Percentiles rank a stretch among this genome's conserved stretches.
Evolutionary conservation across 2,329 filamentous ascomycete genomes (phyloP).

Genomic region (Colletotrichum scovillei): DNA sequence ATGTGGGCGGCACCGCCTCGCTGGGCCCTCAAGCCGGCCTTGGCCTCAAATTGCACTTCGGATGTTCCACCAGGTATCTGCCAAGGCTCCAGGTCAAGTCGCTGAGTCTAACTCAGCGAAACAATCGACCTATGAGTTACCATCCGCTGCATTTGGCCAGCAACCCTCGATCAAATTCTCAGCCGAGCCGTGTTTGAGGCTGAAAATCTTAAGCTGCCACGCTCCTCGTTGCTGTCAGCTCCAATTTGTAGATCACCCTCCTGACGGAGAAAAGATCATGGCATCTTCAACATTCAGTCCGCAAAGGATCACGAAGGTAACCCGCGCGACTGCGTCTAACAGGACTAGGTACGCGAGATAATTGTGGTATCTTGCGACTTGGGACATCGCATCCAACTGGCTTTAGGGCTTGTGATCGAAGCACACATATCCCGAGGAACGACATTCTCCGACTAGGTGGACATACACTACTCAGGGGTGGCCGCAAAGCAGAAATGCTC

Average conservation of each 20-base stretch:
- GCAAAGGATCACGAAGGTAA: background rate
- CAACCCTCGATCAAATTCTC: background rate
- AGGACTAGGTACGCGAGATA: background rate
- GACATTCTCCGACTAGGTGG: background rate
- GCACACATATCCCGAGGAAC: background rate
- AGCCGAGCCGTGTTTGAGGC: background rate
- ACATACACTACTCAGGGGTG: background rate
- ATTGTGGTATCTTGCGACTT: background rate
- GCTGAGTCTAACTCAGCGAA: background rate
- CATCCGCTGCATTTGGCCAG: background rate
- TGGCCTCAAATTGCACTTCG: background rate
- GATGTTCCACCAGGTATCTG: background rate
- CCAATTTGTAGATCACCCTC: background rate
- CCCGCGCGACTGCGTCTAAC: background rate
- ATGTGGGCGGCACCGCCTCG: slow-evolving; percentile 24
- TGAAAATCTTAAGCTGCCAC: background rate
- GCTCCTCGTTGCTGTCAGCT: background rate
- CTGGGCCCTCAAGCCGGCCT: slow-evolving; percentile 5
- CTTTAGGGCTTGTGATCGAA: background rate
- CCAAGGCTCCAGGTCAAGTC: background rate
- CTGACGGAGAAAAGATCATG: background rate
- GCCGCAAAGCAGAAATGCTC: background rate
- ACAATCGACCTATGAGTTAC: background rate
- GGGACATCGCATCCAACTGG: background rate
- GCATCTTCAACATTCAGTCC: background rate